Evolutionary conservation across 2,329 filamentous ascomycete genomes (phyloP).

Genomic region (Xylariaceae sp.): DNA sequence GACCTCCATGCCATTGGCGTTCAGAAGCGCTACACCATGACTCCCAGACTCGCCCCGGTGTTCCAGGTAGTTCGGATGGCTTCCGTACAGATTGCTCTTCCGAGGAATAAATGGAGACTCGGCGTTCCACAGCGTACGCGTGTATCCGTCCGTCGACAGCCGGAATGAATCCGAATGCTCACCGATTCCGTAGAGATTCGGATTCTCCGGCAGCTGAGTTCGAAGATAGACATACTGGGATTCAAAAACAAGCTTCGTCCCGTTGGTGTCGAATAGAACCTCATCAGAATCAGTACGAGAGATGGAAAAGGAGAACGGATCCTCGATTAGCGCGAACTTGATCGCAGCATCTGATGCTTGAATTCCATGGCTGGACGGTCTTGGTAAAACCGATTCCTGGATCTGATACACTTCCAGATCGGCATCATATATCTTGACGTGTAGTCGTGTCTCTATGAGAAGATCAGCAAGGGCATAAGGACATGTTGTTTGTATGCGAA

Average conservation of each 20-base stretch:
- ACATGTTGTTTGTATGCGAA: constrained; percentile 2
- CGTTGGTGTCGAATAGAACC: constrained; percentile 53
- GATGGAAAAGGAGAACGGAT: constrained; percentile 65
- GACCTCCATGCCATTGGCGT: constrained; percentile 62
- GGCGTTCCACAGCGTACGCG: constrained; percentile 54
- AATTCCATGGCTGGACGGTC: constrained; percentile 18
- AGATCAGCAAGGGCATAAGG: not conserved
- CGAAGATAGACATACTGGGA: constrained; percentile 50
- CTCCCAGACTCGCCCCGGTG: constrained; percentile 46
- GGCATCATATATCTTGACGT: constrained; percentile 25
- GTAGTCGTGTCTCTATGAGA: constrained; percentile 17
- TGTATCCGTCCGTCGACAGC: constrained; percentile 53
- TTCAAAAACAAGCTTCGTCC: constrained; percentile 33
- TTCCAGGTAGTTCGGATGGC: constrained; percentile 61
- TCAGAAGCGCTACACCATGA: constrained; percentile 56
- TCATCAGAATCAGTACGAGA: constrained; percentile 37
- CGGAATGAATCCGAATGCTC: constrained; percentile 57
- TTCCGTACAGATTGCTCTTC: constrained; percentile 55
- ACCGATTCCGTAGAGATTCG: constrained; percentile 59
- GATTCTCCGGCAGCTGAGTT: constrained; percentile 51
- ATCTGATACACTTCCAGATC: constrained; percentile 25
- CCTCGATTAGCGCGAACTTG: constrained; percentile 38
- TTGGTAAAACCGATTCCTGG: constrained; percentile 24
- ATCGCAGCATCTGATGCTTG: constrained; percentile 33
- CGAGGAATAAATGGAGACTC: constrained; percentile 45